These are phyloP conservation scores for Calonectria honghensis DNA, from an alignment of 2,329 filamentous ascomycete genomes.

Conservation along the genomic window DNA sequence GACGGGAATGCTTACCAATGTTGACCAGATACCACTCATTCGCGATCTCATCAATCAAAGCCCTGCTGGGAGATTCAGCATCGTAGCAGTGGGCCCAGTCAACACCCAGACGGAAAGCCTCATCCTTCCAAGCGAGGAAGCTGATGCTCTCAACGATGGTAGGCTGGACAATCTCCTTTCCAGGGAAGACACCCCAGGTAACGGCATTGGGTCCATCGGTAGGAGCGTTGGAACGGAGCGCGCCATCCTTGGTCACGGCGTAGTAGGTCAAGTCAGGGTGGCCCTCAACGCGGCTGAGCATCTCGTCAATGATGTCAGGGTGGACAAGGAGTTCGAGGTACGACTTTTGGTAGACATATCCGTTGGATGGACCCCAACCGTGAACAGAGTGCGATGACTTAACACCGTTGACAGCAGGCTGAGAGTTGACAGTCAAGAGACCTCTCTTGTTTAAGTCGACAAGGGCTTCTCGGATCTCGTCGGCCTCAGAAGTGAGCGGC, in stretches of 20 bases:
- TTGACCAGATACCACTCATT: slow-evolving; percentile 95
- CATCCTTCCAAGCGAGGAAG: slow-evolving; percentile 99
- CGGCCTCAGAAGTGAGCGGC: slow-evolving; percentile 87
- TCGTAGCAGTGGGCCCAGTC: slow-evolving; percentile 97
- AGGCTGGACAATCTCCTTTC: slow-evolving; percentile 99
- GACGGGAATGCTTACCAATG: slow-evolving; percentile 79
- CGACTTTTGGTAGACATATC: slow-evolving; percentile 98
- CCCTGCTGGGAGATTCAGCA: slow-evolving; percentile 83
- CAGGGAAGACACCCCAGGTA: slow-evolving; percentile 99
- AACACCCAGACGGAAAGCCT: slow-evolving; percentile 92
- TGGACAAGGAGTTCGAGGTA: slow-evolving; percentile 95
- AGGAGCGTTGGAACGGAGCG: slow-evolving; percentile 88
- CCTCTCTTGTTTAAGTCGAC: slow-evolving; percentile 90
- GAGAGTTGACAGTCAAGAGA: slow-evolving; percentile 96
- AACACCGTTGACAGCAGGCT: slow-evolving; percentile 93
- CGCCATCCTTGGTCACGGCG: slow-evolving; percentile 88
- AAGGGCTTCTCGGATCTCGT: slow-evolving; percentile 84
- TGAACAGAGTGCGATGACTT: slow-evolving; percentile 91
- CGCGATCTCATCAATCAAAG: slow-evolving; percentile 88
- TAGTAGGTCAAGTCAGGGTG: slow-evolving; percentile 94
- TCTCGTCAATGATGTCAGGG: slow-evolving; percentile 84
- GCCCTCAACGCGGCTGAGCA: slow-evolving; percentile 85
- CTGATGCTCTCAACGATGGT: slow-evolving; percentile 99
- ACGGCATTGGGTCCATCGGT: slow-evolving; percentile 96
- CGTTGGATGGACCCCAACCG: slow-evolving; percentile 95